Evolutionary conservation across 257 asterid species (phyloP).

Genomic region (Capsicum baccatum): DNA sequence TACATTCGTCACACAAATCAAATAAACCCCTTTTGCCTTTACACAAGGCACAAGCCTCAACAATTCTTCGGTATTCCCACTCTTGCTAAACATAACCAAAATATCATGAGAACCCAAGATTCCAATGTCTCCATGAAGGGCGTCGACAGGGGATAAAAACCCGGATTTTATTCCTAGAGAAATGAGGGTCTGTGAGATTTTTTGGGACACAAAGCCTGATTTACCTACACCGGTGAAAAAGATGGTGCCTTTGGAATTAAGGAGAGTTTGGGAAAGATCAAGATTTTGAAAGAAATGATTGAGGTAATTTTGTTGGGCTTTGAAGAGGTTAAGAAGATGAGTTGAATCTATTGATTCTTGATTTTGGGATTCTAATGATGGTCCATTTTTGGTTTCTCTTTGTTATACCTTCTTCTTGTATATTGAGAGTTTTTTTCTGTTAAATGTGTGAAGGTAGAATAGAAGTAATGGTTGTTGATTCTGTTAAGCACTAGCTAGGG

Average conservation of each 20-base stretch:
- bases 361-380: background rate
- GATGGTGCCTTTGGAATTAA: conserved; percentile 66
- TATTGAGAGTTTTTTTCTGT: background rate
- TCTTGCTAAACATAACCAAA: conserved; percentile 88
- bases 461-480: background rate
- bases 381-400: conserved; percentile 26
- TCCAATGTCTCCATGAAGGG: conserved; percentile 95
- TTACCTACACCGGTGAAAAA: conserved; percentile 92
- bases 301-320: conserved; percentile 83
- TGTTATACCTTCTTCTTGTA: background rate
- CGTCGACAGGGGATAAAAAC: conserved; percentile 81
- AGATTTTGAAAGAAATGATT: conserved; percentile 89
- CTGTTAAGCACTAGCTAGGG: background rate
- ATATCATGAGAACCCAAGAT: conserved; percentile 60
- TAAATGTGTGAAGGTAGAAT: background rate
- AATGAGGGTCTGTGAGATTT: conserved; percentile 80
- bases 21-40: conserved; percentile 76
- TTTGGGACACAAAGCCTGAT: conserved; percentile 91
- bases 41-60: conserved; percentile 83
- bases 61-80: conserved; percentile 81
- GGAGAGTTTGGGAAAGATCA: conserved; percentile 76
- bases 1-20: conserved; percentile 81
- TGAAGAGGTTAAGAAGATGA: conserved; percentile 70
- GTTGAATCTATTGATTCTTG: conserved; percentile 47
- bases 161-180: conserved; percentile 84